These are phyloP conservation scores for Amanita jacksonii DNA, from an alignment of 768 basidiomycete species.

Conservation along the genomic window DNA sequence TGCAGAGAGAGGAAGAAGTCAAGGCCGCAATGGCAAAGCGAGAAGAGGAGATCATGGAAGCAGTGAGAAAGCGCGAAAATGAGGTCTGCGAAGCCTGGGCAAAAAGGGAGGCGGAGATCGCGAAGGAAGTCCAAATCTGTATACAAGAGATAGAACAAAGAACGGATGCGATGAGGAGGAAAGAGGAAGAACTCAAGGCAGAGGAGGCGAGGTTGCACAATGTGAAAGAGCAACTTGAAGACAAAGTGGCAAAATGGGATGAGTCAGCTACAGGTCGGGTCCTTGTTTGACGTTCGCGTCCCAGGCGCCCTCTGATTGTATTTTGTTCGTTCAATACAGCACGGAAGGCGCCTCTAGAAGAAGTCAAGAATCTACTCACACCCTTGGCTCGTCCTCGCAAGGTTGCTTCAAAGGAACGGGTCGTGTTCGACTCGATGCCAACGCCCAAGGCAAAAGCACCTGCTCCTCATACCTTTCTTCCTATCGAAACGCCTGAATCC, in stretches of 20 bases:
- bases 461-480: slow-evolving; percentile 15
- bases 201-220: slow-evolving; percentile 43
- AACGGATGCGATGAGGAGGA: slow-evolving; percentile 38
- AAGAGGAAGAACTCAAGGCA: slow-evolving; percentile 42
- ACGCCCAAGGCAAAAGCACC: slow-evolving; percentile 15
- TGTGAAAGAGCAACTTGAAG: slow-evolving; percentile 40
- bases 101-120: slow-evolving; percentile 39
- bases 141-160: slow-evolving; percentile 41
- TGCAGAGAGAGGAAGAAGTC: slow-evolving; percentile 64
- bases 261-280: slow-evolving; percentile 12
- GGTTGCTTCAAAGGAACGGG: slow-evolving; percentile 13
- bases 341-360: slow-evolving; percentile 56
- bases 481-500: slow-evolving; percentile 45
- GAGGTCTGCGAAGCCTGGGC: slow-evolving; percentile 57
- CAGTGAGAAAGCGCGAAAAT: slow-evolving; percentile 52
- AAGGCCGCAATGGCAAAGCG: slow-evolving; percentile 51
- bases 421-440: slow-evolving; percentile 14
- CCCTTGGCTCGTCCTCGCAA: slow-evolving; percentile 29
- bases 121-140: slow-evolving; percentile 37
- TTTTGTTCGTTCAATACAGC: slow-evolving; percentile 16
- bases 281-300: background rate
- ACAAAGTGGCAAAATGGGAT: slow-evolving; percentile 35
- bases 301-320: slow-evolving; percentile 12
- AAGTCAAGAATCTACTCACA: slow-evolving; percentile 61
- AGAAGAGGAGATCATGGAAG: slow-evolving; percentile 65